phyloP scores from a whole-genome alignment of 345 rosid genomes.

The Populus nigra region DNA sequence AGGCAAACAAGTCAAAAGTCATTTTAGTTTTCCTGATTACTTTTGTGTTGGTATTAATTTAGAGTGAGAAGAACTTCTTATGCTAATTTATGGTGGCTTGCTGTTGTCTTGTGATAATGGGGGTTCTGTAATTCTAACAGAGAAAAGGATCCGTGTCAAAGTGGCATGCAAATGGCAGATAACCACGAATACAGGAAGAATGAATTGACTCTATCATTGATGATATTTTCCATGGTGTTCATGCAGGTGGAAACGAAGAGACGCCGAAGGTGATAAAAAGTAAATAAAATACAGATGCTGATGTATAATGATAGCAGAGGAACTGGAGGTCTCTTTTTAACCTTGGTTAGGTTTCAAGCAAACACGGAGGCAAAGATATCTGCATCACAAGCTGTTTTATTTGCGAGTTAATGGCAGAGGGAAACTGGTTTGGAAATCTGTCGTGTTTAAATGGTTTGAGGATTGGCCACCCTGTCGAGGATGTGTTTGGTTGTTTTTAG shows the following conservation, averaged over 20 bases:
- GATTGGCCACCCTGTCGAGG: conserved; percentile 22
- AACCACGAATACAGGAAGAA: background rate
- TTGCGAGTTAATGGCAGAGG: conserved; percentile 20
- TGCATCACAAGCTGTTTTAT: conserved; percentile 21
- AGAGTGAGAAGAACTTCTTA: background rate
- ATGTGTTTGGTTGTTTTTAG: conserved; percentile 31
- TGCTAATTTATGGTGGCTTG: background rate
- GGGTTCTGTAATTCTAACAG: background rate
- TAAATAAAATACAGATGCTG: background rate
- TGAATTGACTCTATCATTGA: background rate
- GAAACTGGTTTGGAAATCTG: conserved; percentile 24
- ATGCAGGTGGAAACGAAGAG: conserved; percentile 74
- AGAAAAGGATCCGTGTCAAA: background rate
- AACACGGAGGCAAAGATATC: conserved; percentile 16
- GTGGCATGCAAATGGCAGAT: background rate
- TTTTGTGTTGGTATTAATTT: background rate
- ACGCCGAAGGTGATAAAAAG: conserved; percentile 43
- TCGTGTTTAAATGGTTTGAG: conserved; percentile 28
- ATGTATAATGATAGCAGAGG: conserved; percentile 13
- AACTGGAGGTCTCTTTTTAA: conserved; percentile 16
- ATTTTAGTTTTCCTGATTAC: background rate
- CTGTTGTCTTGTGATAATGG: background rate
- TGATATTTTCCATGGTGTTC: background rate
- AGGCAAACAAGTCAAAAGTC: background rate
- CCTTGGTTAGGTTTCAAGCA: conserved; percentile 26